Base-by-base conservation (phyloP, 805 yeast species). In the Wickerhamomyces silvicola region DNA sequence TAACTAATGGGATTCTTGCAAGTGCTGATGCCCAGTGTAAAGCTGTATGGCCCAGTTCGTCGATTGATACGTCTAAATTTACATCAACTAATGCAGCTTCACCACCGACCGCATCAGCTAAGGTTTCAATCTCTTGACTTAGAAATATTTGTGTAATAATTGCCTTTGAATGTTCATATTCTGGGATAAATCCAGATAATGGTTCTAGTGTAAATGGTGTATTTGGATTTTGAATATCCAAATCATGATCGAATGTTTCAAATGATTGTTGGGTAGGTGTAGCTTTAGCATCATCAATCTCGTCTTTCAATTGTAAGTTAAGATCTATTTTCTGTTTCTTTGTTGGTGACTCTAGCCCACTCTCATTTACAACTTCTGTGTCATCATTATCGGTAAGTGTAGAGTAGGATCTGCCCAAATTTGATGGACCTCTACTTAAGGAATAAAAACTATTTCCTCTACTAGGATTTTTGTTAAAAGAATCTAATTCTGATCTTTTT, bases 11-110 rank as follows among this genome's bases (percentile, higher is more conserved):
- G 2, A 79, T 59, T 36, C 85, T 75, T 0, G 94, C 97, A 54
- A 92, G 68, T 1, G 97, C 84, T 11, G 97, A 78, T 4, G 97
- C 94, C 94, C 97, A 84, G 57, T 92, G 99, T 36, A 92, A 66
- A 1, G 95, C 86, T 0, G 95, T 81, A 52, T 92, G 92, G 1
- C 97, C 97, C 36, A 81, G 75, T 45, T 84, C 94, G 57, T 94
- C 99, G 27, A 94, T 83, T 1, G 96, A 79, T 21, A 86, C 84
- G 49, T 86, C 92, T 31, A 88, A 66, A 37, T 75, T 71, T 22
- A 84, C 64, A 24, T 66, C 44, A 7, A 36, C 32, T 5, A 48
- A 31, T 0, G 35, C 38, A 6, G 36, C 22, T 20, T 56, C 57
- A 15, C 52, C 52, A 14, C 50, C 48, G 11, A 53, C 46, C 10